phyloP scores from a whole-genome alignment of 371 early-diverging fungal species.

The Quaeritorhiza haematococci region DNA sequence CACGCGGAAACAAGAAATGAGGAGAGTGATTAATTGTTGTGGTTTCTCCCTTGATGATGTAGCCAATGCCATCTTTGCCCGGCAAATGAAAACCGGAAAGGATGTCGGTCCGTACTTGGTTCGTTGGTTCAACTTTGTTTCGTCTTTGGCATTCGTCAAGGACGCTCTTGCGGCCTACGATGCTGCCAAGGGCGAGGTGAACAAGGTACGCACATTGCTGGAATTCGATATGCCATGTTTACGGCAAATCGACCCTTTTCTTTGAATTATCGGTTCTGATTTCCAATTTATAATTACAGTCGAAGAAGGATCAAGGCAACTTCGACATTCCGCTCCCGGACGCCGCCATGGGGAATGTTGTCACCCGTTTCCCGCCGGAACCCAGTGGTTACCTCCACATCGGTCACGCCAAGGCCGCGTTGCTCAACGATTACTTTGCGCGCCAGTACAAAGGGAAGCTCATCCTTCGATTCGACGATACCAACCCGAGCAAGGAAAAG shows the following conservation, averaged over 20 bases:
- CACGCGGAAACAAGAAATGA: not conserved
- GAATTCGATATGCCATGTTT: not conserved
- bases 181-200: constrained; percentile 39
- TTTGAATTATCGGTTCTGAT: not conserved
- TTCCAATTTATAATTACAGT: not conserved
- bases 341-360: constrained; percentile 81
- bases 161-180: constrained; percentile 50
- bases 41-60: not conserved
- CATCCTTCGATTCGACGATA: constrained; percentile 99
- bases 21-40: not conserved
- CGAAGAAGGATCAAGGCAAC: constrained; percentile 78
- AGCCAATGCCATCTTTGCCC: constrained; percentile 74
- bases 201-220: constrained; percentile 1
- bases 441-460: constrained; percentile 86
- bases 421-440: constrained; percentile 98
- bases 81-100: constrained; percentile 70
- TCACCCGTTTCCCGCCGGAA: constrained; percentile 98
- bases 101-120: constrained; percentile 66
- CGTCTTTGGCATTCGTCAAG: constrained; percentile 54
- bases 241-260: too few species aligned
- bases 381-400: constrained; percentile 98
- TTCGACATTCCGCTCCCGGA: constrained; percentile 87
- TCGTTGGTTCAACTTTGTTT: constrained; percentile 80
- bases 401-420: constrained; percentile 99
- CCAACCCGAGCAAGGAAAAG: constrained; percentile 98